Conservation (phyloP, 352 stramenopile genomes). For the Phytophthora podocarpi region DNA sequence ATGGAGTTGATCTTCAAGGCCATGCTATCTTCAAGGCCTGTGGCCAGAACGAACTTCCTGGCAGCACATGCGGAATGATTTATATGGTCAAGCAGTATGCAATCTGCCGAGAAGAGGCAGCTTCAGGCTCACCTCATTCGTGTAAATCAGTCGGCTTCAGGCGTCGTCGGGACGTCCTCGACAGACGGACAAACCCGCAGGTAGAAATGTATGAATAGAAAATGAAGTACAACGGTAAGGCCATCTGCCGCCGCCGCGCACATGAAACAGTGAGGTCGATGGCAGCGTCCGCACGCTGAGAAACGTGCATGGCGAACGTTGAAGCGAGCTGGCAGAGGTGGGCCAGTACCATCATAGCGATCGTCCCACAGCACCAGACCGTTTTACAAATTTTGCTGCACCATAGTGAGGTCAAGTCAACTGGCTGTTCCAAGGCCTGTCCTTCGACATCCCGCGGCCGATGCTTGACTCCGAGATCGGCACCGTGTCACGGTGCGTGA, state of each 20-base stretch:
- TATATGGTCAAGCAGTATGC: slow-evolving; percentile 6
- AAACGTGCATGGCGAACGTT: slow-evolving; percentile 25
- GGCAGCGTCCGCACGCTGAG: slow-evolving; percentile 22
- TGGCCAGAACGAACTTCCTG: too few relatives aligned
- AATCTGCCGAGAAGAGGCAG: slow-evolving; percentile 10
- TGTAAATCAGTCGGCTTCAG: background rate
- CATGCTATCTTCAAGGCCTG: too few relatives aligned
- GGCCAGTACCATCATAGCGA: slow-evolving; percentile 21
- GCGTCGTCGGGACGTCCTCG: too few relatives aligned
- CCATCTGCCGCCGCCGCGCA: too few relatives aligned
- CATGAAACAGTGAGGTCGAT: slow-evolving; percentile 9
- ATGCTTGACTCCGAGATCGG: slow-evolving; percentile 20
- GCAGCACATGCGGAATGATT: background rate
- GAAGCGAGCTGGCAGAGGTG: slow-evolving; percentile 23
- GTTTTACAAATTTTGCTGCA: slow-evolving; percentile 25
- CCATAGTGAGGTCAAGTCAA: slow-evolving; percentile 17
- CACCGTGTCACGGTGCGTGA: slow-evolving; percentile 12
- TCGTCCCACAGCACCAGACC: slow-evolving; percentile 15
- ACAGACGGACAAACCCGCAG: too few relatives aligned
- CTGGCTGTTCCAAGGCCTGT: slow-evolving; percentile 4
- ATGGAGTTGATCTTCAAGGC: too few relatives aligned
- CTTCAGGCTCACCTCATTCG: background rate
- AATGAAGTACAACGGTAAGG: slow-evolving; percentile 1
- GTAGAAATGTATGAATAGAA: slow-evolving; percentile 10
- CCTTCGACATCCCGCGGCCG: slow-evolving; percentile 8